Evolutionary conservation across 371 early-diverging fungal species (phyloP).

Genomic region (Mucor circinelloides): DNA sequence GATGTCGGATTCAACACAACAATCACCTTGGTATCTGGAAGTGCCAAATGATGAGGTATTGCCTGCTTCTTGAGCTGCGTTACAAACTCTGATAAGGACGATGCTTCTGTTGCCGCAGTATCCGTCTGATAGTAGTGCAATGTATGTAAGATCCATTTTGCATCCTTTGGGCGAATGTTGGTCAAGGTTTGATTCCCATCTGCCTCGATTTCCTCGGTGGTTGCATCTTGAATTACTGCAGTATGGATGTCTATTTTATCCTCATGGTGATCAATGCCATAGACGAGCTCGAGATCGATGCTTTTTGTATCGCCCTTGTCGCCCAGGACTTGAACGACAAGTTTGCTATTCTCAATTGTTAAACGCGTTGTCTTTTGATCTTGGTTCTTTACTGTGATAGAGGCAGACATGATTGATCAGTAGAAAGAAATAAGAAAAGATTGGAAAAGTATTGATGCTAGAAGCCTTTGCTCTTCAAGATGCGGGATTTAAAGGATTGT

Average conservation of each 20-base stretch:
- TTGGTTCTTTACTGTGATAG: neutral
- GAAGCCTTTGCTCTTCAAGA: neutral
- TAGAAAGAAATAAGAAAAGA: neutral
- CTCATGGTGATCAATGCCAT: slow-evolving; percentile 4
- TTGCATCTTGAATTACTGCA: neutral
- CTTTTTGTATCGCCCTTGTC: neutral
- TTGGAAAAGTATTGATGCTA: neutral
- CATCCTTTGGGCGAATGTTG: slow-evolving; percentile 13
- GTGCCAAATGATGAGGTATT: neutral
- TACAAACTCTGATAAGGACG: neutral
- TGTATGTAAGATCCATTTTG: slow-evolving; percentile 4
- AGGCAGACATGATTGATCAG: neutral
- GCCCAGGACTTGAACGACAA: neutral
- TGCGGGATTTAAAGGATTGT: neutral
- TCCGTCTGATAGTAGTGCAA: neutral
- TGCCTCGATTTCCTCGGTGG: neutral
- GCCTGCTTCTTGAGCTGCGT: neutral
- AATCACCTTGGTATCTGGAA: slow-evolving; percentile 1
- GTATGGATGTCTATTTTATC: neutral
- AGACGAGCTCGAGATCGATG: slow-evolving; percentile 14
- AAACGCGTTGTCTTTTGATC: neutral
- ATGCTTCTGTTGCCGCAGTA: neutral
- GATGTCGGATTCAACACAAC: slow-evolving; percentile 29
- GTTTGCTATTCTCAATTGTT: neutral
- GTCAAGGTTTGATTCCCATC: neutral